A percentile compares a stretch with the other conserved stretches of the same genome.
Evolutionary conservation across 2,329 filamentous ascomycete species (phyloP).

Genomic region (Fusarium longipes): DNA sequence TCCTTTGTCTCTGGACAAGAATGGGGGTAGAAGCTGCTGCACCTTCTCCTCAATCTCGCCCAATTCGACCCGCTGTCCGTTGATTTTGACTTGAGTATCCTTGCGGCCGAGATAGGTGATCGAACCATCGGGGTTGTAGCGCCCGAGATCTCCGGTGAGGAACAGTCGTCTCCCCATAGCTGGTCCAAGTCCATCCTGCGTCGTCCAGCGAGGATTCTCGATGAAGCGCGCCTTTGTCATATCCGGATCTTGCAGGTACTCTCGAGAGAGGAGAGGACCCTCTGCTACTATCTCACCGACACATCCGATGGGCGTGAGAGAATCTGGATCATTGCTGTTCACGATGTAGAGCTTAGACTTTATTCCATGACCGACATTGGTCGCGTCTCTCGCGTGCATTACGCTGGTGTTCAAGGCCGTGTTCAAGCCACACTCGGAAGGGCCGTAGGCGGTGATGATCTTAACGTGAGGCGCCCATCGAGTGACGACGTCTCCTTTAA

Average conservation of each 20-base stretch:
- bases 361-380: slow-evolving; percentile 6
- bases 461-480: slow-evolving; percentile 7
- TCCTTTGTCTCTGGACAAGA: slow-evolving; percentile 11
- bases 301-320: slow-evolving; percentile 10
- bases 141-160: slow-evolving; percentile 53
- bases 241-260: slow-evolving; percentile 10
- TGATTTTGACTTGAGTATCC: slow-evolving; percentile 59
- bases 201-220: slow-evolving; percentile 3
- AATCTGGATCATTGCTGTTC: slow-evolving; percentile 9
- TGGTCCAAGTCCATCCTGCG: slow-evolving; percentile 7
- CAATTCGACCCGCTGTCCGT: slow-evolving; percentile 66
- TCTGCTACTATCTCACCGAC: slow-evolving; percentile 11
- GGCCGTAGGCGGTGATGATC: slow-evolving; percentile 6
- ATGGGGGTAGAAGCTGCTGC: slow-evolving; percentile 10
- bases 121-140: slow-evolving; percentile 52
- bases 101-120: slow-evolving; percentile 58
- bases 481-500: slow-evolving; percentile 5
- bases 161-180: slow-evolving; percentile 9
- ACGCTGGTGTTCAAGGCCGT: slow-evolving; percentile 4
- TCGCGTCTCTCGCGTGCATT: slow-evolving; percentile 6
- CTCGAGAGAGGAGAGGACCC: slow-evolving; percentile 5
- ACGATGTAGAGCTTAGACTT: slow-evolving; percentile 11
- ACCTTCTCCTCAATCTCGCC: slow-evolving; percentile 29
- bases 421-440: slow-evolving; percentile 7
- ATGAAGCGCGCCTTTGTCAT: slow-evolving; percentile 8